These are phyloP conservation scores for Saccharomyces mikatae DNA, from an alignment of 805 yeast species.

Conservation along the genomic window DNA sequence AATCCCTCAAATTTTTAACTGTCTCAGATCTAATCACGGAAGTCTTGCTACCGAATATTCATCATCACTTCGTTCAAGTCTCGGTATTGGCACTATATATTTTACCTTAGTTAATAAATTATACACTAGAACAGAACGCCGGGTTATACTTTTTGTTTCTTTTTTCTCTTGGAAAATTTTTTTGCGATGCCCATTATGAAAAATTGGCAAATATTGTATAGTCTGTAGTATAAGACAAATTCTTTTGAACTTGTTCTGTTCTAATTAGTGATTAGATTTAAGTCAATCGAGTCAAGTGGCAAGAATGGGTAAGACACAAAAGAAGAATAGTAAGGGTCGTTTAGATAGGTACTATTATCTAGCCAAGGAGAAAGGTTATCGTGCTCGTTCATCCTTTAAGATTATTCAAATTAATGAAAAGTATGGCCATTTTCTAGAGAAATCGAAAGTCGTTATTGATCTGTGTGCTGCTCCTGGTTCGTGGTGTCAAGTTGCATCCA, in stretches of 20 bases:
- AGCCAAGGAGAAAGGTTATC: constrained; percentile 95
- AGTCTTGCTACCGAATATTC: neutral
- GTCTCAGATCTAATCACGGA: no score
- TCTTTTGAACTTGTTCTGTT: neutral
- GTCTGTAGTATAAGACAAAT: neutral
- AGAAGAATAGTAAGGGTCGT: constrained; percentile 97
- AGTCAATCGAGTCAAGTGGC: neutral
- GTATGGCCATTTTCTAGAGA: constrained; percentile 89
- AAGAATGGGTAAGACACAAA: constrained; percentile 81
- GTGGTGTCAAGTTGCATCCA: constrained; percentile 98
- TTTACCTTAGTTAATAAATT: neutral
- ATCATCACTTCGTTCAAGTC: neutral
- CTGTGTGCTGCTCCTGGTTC: constrained; percentile 99
- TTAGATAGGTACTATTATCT: constrained; percentile 92
- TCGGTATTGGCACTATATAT: neutral
- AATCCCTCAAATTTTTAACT: no score
- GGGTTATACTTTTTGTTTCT: neutral
- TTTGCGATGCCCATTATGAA: neutral
- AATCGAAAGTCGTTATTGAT: constrained; percentile 92
- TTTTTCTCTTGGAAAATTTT: neutral
- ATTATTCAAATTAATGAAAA: constrained; percentile 92
- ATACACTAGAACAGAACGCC: neutral
- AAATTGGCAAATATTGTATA: neutral
- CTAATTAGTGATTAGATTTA: neutral
- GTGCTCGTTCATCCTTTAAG: constrained; percentile 98